These are phyloP conservation scores for Fagopyrum homotropicum DNA, from an alignment of 148 eudicot species.

Conservation along the genomic window DNA sequence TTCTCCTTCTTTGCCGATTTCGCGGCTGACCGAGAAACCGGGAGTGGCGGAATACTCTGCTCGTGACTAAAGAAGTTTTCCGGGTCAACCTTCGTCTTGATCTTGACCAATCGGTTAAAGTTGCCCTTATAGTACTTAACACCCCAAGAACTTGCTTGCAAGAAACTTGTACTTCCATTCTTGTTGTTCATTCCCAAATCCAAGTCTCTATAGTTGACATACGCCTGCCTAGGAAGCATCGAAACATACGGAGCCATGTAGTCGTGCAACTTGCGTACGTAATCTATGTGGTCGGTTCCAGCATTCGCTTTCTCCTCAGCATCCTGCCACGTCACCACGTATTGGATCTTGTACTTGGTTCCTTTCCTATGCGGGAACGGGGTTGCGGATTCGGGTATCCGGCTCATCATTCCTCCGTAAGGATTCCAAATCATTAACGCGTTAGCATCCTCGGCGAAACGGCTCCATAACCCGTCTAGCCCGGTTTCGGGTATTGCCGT, in stretches of 20 bases:
- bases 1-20: neutral
- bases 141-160: slow-evolving; percentile 13
- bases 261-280: slow-evolving; percentile 1
- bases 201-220: slow-evolving; percentile 14
- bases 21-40: neutral
- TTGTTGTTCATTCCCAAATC: slow-evolving; percentile 16
- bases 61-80: slow-evolving; percentile 14
- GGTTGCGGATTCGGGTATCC: slow-evolving; percentile 8
- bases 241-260: slow-evolving; percentile 10
- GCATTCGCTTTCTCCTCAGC: neutral
- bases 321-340: slow-evolving; percentile 9
- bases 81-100: slow-evolving; percentile 15
- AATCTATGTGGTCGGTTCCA: neutral
- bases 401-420: slow-evolving; percentile 15
- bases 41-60: slow-evolving; percentile 16
- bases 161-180: slow-evolving; percentile 10
- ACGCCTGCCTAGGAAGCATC: slow-evolving; percentile 12
- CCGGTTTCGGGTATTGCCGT: neutral
- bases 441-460: neutral
- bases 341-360: slow-evolving; percentile 13
- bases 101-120: slow-evolving; percentile 11
- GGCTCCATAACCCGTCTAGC: slow-evolving; percentile 1
- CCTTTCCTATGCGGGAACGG: slow-evolving; percentile 15
- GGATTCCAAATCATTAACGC: slow-evolving; percentile 11
- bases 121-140: slow-evolving; percentile 9